phyloP scores from a whole-genome alignment of 768 basidiomycete genomes.

The Mycena chlorophos region DNA sequence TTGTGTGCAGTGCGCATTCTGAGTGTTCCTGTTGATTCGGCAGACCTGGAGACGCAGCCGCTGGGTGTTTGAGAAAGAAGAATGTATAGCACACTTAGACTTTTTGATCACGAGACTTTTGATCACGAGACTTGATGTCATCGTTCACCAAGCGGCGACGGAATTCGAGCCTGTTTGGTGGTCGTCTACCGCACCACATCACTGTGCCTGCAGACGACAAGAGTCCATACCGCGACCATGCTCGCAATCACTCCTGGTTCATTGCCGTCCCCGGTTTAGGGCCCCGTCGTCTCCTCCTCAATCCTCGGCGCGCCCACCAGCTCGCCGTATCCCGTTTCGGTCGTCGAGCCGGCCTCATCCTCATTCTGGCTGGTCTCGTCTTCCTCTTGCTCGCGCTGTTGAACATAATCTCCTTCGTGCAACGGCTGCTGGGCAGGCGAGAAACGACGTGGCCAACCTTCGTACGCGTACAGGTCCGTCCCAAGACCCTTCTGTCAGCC shows the following conservation, averaged over 20 bases:
- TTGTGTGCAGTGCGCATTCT: conserved; percentile 62
- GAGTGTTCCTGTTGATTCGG: conserved; percentile 77
- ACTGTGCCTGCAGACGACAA: conserved; percentile 65
- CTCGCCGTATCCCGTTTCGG: conserved; percentile 58
- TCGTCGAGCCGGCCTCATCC: conserved; percentile 39
- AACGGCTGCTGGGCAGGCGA: conserved; percentile 16
- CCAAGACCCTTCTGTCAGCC: neutral
- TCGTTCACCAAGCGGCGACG: conserved; percentile 22
- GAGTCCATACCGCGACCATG: too few species aligned
- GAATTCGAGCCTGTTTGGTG: conserved; percentile 15
- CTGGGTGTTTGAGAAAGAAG: conserved; percentile 31
- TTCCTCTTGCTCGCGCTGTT: conserved; percentile 27
- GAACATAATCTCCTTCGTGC: conserved; percentile 6
- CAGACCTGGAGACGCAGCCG: conserved; percentile 75
- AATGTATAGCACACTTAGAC: conserved; percentile 32
- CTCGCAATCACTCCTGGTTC: conserved; percentile 57
- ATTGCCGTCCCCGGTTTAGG: conserved; percentile 60
- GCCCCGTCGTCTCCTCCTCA: conserved; percentile 58
- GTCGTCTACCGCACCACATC: conserved; percentile 36
- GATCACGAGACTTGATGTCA: conserved; percentile 1
- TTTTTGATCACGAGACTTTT: neutral
- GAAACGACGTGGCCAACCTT: conserved; percentile 21
- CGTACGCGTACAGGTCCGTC: neutral
- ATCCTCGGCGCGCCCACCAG: conserved; percentile 60
- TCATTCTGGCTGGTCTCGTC: conserved; percentile 13